Evolutionary conservation across 805 yeast species (phyloP).

Genomic region (Nakazawaea holstii): DNA sequence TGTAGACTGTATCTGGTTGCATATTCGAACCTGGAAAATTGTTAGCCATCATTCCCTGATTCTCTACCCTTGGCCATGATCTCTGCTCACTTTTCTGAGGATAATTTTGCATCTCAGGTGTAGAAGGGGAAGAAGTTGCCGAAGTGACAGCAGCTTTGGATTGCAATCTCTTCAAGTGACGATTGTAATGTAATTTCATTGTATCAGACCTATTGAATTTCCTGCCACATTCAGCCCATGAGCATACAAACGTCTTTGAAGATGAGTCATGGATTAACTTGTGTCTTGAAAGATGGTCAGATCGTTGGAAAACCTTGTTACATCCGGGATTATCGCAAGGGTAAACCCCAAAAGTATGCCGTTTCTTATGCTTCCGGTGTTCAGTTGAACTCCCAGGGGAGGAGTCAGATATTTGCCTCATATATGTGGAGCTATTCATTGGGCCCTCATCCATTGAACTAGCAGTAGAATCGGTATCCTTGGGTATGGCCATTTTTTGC

Average conservation of each 20-base stretch:
- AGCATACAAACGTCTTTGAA: slow-evolving; percentile 39
- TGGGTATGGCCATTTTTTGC: too few relatives aligned
- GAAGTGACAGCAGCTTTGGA: neutral
- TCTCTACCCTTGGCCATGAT: too few relatives aligned
- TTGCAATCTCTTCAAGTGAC: slow-evolving; percentile 24
- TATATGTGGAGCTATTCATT: too few relatives aligned
- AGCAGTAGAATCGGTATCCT: too few relatives aligned
- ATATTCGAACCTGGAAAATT: too few relatives aligned
- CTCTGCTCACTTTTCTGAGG: neutral
- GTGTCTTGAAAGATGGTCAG: slow-evolving; percentile 57
- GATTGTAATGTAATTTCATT: slow-evolving; percentile 33
- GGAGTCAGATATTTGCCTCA: too few relatives aligned
- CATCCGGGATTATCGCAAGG: slow-evolving; percentile 39
- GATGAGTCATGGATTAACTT: slow-evolving; percentile 42
- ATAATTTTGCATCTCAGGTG: neutral
- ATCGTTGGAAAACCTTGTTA: slow-evolving; percentile 46
- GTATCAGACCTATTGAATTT: slow-evolving; percentile 52
- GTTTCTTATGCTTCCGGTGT: neutral
- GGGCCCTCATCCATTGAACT: too few relatives aligned
- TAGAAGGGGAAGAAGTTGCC: neutral
- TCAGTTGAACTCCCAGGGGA: too few relatives aligned
- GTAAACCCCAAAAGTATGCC: slow-evolving; percentile 9
- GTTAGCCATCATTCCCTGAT: too few relatives aligned
- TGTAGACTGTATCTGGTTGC: too few relatives aligned
- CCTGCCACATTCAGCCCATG: slow-evolving; percentile 42